Percentiles rank a stretch among this genome's conserved stretches.
phyloP scores from a whole-genome alignment of 768 basidiomycete genomes.

The Boletus subcaerulescens region DNA sequence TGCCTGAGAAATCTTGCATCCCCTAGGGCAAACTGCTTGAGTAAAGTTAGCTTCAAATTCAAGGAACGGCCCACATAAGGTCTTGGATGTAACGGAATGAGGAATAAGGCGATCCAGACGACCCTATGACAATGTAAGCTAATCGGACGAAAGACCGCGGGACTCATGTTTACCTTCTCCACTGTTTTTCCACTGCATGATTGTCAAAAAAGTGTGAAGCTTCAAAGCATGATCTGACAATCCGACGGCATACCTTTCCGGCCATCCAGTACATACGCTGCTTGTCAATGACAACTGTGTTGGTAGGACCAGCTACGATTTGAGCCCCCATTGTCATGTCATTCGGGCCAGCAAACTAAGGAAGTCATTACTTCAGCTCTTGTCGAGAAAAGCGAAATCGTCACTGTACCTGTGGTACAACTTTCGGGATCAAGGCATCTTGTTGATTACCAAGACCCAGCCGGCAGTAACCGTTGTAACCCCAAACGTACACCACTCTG shows the following conservation, averaged over 20 bases:
- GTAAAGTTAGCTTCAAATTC: background rate
- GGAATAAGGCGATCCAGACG: slow-evolving; percentile 86
- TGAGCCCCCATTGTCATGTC: slow-evolving; percentile 55
- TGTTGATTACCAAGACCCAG: slow-evolving; percentile 86
- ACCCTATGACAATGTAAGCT: slow-evolving; percentile 52
- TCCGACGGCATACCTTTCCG: slow-evolving; percentile 53
- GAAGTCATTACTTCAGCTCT: background rate
- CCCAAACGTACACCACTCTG: slow-evolving; percentile 82
- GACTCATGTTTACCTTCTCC: slow-evolving; percentile 65
- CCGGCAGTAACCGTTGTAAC: slow-evolving; percentile 88
- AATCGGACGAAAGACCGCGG: background rate
- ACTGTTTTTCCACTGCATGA: slow-evolving; percentile 84
- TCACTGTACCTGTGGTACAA: slow-evolving; percentile 67
- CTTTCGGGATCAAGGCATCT: slow-evolving; percentile 74
- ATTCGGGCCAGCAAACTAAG: slow-evolving; percentile 72
- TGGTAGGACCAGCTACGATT: slow-evolving; percentile 79
- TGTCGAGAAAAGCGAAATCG: background rate
- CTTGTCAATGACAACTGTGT: slow-evolving; percentile 78
- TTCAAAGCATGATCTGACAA: background rate
- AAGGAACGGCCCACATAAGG: slow-evolving; percentile 55
- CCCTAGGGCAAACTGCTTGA: slow-evolving; percentile 41
- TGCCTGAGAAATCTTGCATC: slow-evolving; percentile 70
- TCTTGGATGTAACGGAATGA: slow-evolving; percentile 86
- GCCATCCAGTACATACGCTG: slow-evolving; percentile 89
- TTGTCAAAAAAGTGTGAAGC: slow-evolving; percentile 6